Evolutionary conservation across 192 early-diverging fungal genomes (phyloP), one percentile per base, ranked within the genome.

Genomic region (Umbelopsis vinacea): DNA sequence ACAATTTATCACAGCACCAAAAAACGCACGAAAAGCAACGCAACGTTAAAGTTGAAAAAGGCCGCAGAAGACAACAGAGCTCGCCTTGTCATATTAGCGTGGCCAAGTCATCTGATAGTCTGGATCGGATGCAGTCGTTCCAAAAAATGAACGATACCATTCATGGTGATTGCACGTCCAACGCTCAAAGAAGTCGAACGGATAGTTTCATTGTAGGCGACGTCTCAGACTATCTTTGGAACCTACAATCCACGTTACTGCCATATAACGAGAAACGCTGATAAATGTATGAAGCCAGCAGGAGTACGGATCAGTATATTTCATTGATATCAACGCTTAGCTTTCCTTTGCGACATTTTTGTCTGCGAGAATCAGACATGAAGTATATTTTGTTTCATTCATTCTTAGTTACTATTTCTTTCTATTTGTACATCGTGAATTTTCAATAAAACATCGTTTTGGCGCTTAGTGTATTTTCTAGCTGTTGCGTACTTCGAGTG

Each of bases 1-100:
- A 88, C 52, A 88, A 88, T 67, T 73, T 88, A 48, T 80, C 85
- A 24, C 85, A 86, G 29, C 87, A 88, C 78, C 76, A 81, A 68
- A 88, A 86, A 67, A 88, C 87, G 1, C 87, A 88, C 46, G 84
- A 85, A 63, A 53, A 55, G 15, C 71, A 72, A 35, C 26, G 57
- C 15, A 35, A 6, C 1, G 12, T 19, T 0, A 63, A 63, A 73
- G 19, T 15, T 77, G 76, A 74, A 74, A 69, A 70, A 50, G 66
- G 74, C 8, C 47, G 73, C 8, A 43, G 66, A 60, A 69, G 68
- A 69, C 69, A 70, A 46, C 57, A 63, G 15, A 63, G 57, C 15
- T 29, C 26, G 35, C 10, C 26, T 12, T n/a, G 23, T 54, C 10
- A 26, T 0, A 54, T 26, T 11, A 54, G 24, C 26, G 23, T 54